Evolutionary conservation across 495 filamentous ascomycete species (phyloP).

Genomic region (Aspergillus diversus): DNA sequence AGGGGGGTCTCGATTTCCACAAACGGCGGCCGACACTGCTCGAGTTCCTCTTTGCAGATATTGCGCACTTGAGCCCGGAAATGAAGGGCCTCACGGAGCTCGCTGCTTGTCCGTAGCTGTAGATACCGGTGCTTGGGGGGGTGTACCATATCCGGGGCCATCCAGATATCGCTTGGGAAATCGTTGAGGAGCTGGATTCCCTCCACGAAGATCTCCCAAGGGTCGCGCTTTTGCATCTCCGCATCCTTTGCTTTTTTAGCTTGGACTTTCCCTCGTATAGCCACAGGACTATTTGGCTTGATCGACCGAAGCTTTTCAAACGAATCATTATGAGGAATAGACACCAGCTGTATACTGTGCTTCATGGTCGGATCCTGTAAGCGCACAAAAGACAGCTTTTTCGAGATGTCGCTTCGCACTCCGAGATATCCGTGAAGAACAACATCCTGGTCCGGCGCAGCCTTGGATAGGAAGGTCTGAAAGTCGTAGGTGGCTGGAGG

Average conservation of each 20-base stretch:
- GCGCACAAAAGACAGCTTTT: slow-evolving; percentile 70
- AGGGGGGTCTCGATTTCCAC: slow-evolving; percentile 88
- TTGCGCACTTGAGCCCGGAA: slow-evolving; percentile 59
- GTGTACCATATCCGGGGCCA: slow-evolving; percentile 71
- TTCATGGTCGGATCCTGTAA: slow-evolving; percentile 55
- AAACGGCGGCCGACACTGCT: slow-evolving; percentile 53
- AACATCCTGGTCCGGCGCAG: slow-evolving; percentile 53
- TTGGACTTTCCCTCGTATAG: slow-evolving; percentile 53
- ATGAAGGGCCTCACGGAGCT: slow-evolving; percentile 63
- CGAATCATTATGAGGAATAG: slow-evolving; percentile 44
- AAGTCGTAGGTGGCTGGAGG: slow-evolving; percentile 53
- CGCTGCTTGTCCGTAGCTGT: slow-evolving; percentile 72
- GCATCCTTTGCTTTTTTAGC: slow-evolving; percentile 40
- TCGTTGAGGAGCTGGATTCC: slow-evolving; percentile 71
- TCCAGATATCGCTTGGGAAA: slow-evolving; percentile 75
- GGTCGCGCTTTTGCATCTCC: slow-evolving; percentile 33
- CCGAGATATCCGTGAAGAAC: slow-evolving; percentile 75
- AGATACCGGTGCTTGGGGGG: slow-evolving; percentile 77
- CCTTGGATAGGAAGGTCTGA: slow-evolving; percentile 43
- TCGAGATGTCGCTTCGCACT: slow-evolving; percentile 61
- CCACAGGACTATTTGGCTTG: slow-evolving; percentile 55
- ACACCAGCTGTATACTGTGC: slow-evolving; percentile 56
- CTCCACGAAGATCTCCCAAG: slow-evolving; percentile 64
- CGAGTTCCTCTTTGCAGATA: slow-evolving; percentile 57
- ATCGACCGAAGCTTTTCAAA: slow-evolving; percentile 53